These are phyloP conservation scores for Jasminum sambac DNA, from an alignment of 257 asterid species.

Conservation along the genomic window DNA sequence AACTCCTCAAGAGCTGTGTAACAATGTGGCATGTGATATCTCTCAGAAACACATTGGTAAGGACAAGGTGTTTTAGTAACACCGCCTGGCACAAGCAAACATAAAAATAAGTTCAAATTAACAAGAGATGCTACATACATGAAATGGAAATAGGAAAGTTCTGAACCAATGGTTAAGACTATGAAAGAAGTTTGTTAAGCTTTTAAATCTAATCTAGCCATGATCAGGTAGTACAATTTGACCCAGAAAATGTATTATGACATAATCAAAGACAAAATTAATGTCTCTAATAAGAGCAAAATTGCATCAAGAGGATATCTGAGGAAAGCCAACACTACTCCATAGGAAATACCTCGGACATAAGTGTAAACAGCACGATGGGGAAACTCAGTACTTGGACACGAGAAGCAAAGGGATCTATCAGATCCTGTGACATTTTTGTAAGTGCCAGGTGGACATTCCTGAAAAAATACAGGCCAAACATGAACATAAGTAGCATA, in stretches of 20 bases:
- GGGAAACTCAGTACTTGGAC: constrained; percentile 83
- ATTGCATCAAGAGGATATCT: constrained; percentile 1
- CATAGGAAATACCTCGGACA: constrained; percentile 69
- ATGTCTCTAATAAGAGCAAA: constrained; percentile 3
- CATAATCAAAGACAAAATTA: constrained; percentile 15
- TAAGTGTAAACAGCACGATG: constrained; percentile 70
- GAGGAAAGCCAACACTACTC: constrained; percentile 17
- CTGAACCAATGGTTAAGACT: constrained; percentile 3
- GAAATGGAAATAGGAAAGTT: constrained; percentile 10
- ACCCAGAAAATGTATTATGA: not conserved
- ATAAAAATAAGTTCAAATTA: constrained; percentile 17
- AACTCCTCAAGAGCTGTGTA: constrained; percentile 97
- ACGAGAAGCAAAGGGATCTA: constrained; percentile 69
- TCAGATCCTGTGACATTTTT: constrained; percentile 93
- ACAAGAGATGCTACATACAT: not conserved
- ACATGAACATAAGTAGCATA: constrained; percentile 6
- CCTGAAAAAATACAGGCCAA: constrained; percentile 52
- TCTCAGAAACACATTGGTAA: constrained; percentile 78
- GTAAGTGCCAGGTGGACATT: constrained; percentile 89
- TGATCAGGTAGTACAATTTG: constrained; percentile 15
- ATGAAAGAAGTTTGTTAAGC: not conserved
- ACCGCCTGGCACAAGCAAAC: constrained; percentile 67
- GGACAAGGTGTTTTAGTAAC: constrained; percentile 93
- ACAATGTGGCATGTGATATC: constrained; percentile 97
- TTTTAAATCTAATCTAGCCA: constrained; percentile 1